A percentile compares a stretch with the other conserved stretches of the same genome.
These are phyloP conservation scores for Micromonas commoda DNA, from an alignment of 139 green algal species.

Conservation along the genomic window DNA sequence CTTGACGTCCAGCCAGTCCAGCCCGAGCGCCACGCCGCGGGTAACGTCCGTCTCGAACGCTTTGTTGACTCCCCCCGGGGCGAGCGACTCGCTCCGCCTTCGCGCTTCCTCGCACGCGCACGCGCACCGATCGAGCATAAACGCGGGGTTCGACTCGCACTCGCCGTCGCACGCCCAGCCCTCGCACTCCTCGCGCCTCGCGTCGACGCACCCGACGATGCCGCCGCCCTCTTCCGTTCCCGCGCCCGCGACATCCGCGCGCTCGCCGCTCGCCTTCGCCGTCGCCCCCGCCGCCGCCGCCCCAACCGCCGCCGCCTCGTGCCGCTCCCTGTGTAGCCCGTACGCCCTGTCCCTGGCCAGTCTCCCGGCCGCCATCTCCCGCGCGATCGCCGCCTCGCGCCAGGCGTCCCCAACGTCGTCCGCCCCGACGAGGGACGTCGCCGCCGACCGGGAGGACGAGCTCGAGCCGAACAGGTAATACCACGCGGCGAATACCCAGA, in stretches of 20 bases:
- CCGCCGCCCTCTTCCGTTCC: background rate
- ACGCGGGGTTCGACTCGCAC: slow-evolving; percentile 41
- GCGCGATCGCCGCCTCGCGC: background rate
- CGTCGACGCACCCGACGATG: background rate
- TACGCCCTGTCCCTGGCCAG: background rate
- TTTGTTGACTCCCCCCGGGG: too few relatives aligned
- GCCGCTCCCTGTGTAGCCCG: background rate
- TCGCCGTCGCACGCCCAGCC: slow-evolving; percentile 38
- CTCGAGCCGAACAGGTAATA: too few relatives aligned
- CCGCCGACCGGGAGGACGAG: too few relatives aligned
- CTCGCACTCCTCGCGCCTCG: slow-evolving; percentile 16
- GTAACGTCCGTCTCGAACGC: background rate
- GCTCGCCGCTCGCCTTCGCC: background rate
- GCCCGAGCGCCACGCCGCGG: background rate
- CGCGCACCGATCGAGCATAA: slow-evolving; percentile 25
- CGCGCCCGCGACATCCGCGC: background rate
- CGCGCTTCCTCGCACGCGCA: background rate
- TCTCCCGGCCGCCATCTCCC: background rate
- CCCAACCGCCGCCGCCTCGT: background rate
- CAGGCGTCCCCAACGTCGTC: too few relatives aligned
- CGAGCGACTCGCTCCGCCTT: background rate
- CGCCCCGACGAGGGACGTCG: too few relatives aligned
- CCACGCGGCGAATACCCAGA: too few relatives aligned
- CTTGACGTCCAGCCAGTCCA: background rate
- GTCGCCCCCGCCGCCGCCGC: background rate